Evolutionary conservation across 805 yeast genomes (phyloP), one percentile per base, ranked within the genome.

Genomic region (Pichia paraexigua): DNA sequence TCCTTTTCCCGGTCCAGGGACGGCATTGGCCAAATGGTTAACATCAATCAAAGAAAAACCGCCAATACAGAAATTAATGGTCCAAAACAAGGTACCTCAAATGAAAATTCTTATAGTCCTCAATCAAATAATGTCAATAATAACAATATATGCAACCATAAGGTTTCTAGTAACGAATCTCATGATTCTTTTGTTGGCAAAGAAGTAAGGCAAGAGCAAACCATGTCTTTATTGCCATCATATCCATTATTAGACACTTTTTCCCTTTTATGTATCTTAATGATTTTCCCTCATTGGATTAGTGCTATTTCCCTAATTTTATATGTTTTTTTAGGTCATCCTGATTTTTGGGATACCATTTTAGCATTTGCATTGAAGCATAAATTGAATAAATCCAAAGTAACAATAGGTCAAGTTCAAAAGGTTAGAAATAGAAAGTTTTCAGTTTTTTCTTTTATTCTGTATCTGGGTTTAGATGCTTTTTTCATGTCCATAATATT

Each of bases 181-280:
- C 11, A 41, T 41, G 30, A 41, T 6, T 11, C 27, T 21, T 28
- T 12, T 9, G 8, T 18, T 27, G 10, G n/a, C 4, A 20, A 20
- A 6, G 27, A 40, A 20, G 30, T n/a, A 5, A 35, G 17, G n/a
- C 39, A 35, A 35, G 39, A 45, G 15, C 43, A 24, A 11, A 43
- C 52, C 27, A 49, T 52, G 32, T 43, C 56, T 9, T 47, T 55
- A 11, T 54, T 63, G 10, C 56, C 62, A 6, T 47, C 58, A 7
- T 56, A 59, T 43, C 67, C 68, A 18, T 50, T 65, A 12, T 30
- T 59, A 11, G 69, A 65, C 44, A 63, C 69, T 0, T 53, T 65
- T 43, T 62, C 68, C 11, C 52, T 62, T 8, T 58, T 65, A 5
- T 49, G 63, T n/a, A 53, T 66, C 4, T 49, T 66, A 5, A 49